Percentiles rank a stretch among this genome's conserved stretches.
phyloP scores from a whole-genome alignment of 2,329 filamentous ascomycete genomes.

The Diaporthe helianthi region DNA sequence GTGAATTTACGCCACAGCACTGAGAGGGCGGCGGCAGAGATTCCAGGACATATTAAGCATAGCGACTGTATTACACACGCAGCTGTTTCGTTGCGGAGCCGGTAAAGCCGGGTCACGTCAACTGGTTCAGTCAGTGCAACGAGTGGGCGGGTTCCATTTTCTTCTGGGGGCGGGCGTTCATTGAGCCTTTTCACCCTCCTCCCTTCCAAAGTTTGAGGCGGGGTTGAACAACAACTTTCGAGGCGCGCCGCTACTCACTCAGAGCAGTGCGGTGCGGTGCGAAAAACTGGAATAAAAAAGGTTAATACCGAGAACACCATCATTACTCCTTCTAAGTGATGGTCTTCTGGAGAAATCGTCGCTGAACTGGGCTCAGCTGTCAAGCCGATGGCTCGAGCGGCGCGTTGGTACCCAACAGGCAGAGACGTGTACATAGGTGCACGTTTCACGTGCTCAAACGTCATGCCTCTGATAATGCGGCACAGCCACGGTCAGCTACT shows the following conservation, averaged over 20 bases:
- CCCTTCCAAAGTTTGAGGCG: neutral
- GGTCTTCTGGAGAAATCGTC: neutral
- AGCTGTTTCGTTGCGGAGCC: constrained; percentile 9
- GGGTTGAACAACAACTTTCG: no score
- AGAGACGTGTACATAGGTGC: neutral
- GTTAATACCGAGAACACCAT: neutral
- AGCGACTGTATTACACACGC: constrained; percentile 9
- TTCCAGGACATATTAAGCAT: constrained; percentile 10
- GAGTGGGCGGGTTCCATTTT: neutral
- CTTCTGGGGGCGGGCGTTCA: neutral
- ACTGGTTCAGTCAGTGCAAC: neutral
- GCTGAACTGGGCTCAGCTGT: neutral
- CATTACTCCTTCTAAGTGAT: neutral
- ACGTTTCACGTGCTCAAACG: neutral
- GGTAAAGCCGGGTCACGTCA: neutral
- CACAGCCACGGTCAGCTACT: neutral
- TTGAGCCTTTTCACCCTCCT: neutral
- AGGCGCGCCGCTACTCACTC: neutral
- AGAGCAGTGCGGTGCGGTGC: neutral
- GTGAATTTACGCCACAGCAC: neutral
- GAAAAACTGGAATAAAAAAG: neutral
- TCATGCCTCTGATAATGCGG: neutral
- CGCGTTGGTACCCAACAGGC: neutral
- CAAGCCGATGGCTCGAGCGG: neutral
- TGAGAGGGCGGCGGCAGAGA: neutral